These are phyloP conservation scores for Rhytidhysteron rufulum DNA, from an alignment of 2,329 filamentous ascomycete species.

Conservation along the genomic window DNA sequence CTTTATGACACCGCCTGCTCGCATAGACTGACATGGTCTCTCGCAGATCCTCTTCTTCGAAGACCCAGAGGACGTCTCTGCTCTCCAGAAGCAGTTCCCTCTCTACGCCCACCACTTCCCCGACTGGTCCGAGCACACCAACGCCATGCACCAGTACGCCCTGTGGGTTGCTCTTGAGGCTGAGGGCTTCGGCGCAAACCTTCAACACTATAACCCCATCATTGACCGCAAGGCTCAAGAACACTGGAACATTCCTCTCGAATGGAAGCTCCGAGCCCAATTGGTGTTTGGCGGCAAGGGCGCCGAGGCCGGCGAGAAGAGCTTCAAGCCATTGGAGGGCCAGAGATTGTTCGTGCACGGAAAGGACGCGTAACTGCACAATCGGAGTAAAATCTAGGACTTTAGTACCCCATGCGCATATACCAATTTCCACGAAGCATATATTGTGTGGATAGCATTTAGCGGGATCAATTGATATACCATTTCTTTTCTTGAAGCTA, in stretches of 20 bases:
- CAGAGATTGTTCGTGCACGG: conserved; percentile 31
- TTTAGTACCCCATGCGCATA: no score
- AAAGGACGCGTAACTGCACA: no score
- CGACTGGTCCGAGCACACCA: conserved; percentile 69
- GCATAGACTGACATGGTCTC: no score
- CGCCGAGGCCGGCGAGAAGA: conserved; percentile 59
- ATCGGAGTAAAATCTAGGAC: no score
- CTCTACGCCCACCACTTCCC: conserved; percentile 77
- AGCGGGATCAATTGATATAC: no score
- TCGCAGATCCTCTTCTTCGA: conserved; percentile 76
- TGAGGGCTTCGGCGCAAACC: conserved; percentile 80
- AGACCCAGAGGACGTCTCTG: conserved; percentile 64
- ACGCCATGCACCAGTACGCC: conserved; percentile 77
- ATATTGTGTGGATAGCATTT: no score
- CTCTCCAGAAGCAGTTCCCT: conserved; percentile 65
- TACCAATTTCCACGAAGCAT: no score
- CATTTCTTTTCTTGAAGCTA: no score
- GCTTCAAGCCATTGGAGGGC: conserved; percentile 58
- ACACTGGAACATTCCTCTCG: conserved; percentile 65
- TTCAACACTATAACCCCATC: conserved; percentile 91
- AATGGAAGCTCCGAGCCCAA: conserved; percentile 78
- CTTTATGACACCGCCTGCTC: no score
- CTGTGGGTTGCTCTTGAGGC: conserved; percentile 79
- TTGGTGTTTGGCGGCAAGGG: conserved; percentile 70
- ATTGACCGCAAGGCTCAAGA: conserved; percentile 68